Base-by-base conservation (phyloP, 2,329 filamentous ascomycete species). In the Trichophaea hybrida region DNA sequence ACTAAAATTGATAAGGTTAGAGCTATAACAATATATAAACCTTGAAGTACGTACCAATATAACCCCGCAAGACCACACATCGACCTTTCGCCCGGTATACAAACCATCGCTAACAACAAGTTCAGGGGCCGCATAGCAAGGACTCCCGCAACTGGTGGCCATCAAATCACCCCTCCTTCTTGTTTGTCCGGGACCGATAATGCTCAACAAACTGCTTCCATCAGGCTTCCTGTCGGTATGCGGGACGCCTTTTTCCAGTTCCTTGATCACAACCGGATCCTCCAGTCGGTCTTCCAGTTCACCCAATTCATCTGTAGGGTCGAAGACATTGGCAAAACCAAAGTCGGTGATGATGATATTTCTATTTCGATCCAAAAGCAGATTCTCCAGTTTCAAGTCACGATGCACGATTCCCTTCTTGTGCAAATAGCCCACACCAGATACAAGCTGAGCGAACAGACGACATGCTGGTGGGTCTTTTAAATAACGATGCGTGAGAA, bases 341-440 rank as follows among this genome's bases (percentile, higher is more conserved):
- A 98, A 98, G 74, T 98, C 93, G 13, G 93, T 98, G 70, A 98
- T 98, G 74, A 98, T 98, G 70, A 98, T 97, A 75, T 98, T 98
- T 64, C 89, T 85, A 71, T 98, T 96, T 64, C 91, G 85, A 73
- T 98, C 93, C 55, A 98, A 79, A 40, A 98, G 79, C 68, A 98
- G 73, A 70, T 98, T 98, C 74, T 98, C 93, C 51, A 98, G 78
- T 74, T 98, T 98, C 66, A 98, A 75, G 74, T 98, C 93, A 69
- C 93, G 84, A 72, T 98, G 93, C 12, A 98, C 93, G 67, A 98
- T 98, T 62, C 93, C 93, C 75, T 95, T 97, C 74, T 95, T 96
- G 75, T 98, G 93, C 60, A 98, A 77, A 73, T 98, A 98, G 38
- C 93, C 93, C 8, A 98, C 93, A 46, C 93, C 93, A 5, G 91